Evolutionary conservation across 768 basidiomycete species (phyloP), one percentile per base, ranked within the genome.

Genomic region (Amanita pseudoporphyria): DNA sequence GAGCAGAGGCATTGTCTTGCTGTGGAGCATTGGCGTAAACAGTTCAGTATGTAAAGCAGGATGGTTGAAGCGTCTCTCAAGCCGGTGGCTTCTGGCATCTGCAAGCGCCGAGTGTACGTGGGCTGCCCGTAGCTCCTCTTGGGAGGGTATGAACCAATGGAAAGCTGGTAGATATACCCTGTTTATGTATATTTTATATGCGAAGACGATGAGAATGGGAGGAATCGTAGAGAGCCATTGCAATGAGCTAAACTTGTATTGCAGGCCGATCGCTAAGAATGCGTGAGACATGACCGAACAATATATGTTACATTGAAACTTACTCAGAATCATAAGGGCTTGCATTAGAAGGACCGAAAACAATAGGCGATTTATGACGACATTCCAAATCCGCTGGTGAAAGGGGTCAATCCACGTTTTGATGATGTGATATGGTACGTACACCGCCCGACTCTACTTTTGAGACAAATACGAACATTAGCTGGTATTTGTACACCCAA

Each of bases 371-470:
- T 99, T 99, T 65, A 90, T 73, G 40, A 89, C 76, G n/a, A 90
- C 81, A 60, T 96, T 96, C 92, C 92, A 96, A 56, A 95, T 69
- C 16, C 90, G 85, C 89, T 92, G 57, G 18, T 30, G 35, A 30
- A 7, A 47, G 31, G 43, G 47, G 30, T 36, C 39, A 31, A 43
- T 39, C 13, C 16, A 53, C 42, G 13, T 39, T 57, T 30, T 51
- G 28, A 47, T 40, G 32, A 40, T 24, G 13, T 43, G 45, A 44
- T 26, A 24, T 47, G 12, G 19, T 49, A 77, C 87, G 56, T 64
- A 91, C 88, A 28, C 96, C 96, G 51, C 95, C 96, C 45, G 84
- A 89, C 67, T 99, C 96, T 12, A 92, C 87, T 54, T 82, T 82
- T 5, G 92, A 82, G 42, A 90, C 70, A 61, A 77, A 94, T 51